Percentiles rank a stretch among this genome's conserved stretches.
phyloP scores from a whole-genome alignment of 2,329 filamentous ascomycete species.

The Alternaria brassicicola region DNA sequence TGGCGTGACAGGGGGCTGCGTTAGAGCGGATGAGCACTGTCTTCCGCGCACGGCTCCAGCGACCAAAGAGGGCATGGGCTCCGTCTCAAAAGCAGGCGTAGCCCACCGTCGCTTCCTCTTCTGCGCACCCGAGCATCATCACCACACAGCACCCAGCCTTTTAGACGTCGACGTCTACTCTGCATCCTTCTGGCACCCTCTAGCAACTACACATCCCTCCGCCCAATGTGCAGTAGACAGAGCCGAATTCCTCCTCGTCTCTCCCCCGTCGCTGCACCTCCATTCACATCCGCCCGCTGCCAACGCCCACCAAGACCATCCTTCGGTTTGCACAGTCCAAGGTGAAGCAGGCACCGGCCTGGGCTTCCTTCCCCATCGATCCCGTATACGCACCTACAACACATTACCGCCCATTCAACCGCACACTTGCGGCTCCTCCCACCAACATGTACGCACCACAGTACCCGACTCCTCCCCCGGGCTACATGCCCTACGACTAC shows the following conservation, averaged over 20 bases:
- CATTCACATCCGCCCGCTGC: slow-evolving; percentile 27
- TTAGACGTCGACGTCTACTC: slow-evolving; percentile 30
- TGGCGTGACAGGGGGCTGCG: slow-evolving; percentile 26
- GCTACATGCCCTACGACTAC: slow-evolving; percentile 48
- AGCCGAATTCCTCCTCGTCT: slow-evolving; percentile 35
- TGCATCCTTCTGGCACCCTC: slow-evolving; percentile 47
- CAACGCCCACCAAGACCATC: slow-evolving; percentile 30
- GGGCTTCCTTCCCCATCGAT: slow-evolving; percentile 24
- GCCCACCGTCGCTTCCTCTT: slow-evolving; percentile 27
- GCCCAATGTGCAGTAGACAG: slow-evolving; percentile 49
- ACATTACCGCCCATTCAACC: slow-evolving; percentile 1
- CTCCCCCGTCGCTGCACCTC: slow-evolving; percentile 42
- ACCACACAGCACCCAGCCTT: slow-evolving; percentile 38
- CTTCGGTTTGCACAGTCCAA: slow-evolving; percentile 39
- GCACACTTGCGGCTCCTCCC: slow-evolving; percentile 14
- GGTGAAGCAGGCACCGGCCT: slow-evolving; percentile 45
- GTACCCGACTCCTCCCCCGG: slow-evolving; percentile 45
- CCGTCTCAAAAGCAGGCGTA: slow-evolving; percentile 30
- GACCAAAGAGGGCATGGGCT: slow-evolving; percentile 10
- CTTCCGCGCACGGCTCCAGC: slow-evolving; percentile 25
- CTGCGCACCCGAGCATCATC: slow-evolving; percentile 22
- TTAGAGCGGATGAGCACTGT: slow-evolving; percentile 14
- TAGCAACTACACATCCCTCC: slow-evolving; percentile 18
- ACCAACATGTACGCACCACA: slow-evolving; percentile 40
- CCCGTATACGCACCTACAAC: slow-evolving; percentile 9